Evolutionary conservation across 495 filamentous ascomycete species (phyloP).

Genomic region (Jackrogersella multiformis): DNA sequence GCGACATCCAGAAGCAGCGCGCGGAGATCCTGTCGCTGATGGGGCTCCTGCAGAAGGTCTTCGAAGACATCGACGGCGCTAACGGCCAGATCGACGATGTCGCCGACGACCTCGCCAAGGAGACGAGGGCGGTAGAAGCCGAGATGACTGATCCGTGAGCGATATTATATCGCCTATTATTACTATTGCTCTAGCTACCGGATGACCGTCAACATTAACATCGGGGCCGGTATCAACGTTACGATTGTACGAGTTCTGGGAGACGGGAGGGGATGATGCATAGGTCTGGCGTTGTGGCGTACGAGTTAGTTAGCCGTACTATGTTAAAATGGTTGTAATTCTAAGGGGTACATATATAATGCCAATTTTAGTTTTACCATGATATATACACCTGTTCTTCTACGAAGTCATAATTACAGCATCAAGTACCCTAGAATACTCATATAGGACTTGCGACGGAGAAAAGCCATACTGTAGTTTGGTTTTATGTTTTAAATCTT

Average conservation of each 20-base stretch:
- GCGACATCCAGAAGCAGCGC: conserved; percentile 71
- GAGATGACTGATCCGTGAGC: conserved; percentile 48
- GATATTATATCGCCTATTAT: background rate
- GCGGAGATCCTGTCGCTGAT: conserved; percentile 77
- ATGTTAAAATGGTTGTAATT: no score
- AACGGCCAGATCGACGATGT: conserved; percentile 57
- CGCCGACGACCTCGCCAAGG: conserved; percentile 57
- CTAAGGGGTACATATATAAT: background rate
- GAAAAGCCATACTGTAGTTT: no score
- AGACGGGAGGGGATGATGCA: conserved; percentile 6
- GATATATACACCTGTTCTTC: background rate
- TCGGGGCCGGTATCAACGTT: background rate
- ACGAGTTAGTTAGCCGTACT: background rate
- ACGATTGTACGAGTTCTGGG: conserved; percentile 18
- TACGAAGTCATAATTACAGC: no score
- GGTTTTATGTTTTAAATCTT: no score
- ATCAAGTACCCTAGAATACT: no score
- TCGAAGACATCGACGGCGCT: conserved; percentile 75
- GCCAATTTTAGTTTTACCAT: background rate
- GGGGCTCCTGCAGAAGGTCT: conserved; percentile 68
- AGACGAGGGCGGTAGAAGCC: conserved; percentile 58
- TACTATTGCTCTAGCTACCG: no score
- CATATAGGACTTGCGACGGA: no score
- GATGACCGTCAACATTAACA: background rate
- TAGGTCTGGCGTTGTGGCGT: conserved; percentile 35